Conservation (phyloP, 495 filamentous ascomycete species). For the Durotheca rogersii region DNA sequence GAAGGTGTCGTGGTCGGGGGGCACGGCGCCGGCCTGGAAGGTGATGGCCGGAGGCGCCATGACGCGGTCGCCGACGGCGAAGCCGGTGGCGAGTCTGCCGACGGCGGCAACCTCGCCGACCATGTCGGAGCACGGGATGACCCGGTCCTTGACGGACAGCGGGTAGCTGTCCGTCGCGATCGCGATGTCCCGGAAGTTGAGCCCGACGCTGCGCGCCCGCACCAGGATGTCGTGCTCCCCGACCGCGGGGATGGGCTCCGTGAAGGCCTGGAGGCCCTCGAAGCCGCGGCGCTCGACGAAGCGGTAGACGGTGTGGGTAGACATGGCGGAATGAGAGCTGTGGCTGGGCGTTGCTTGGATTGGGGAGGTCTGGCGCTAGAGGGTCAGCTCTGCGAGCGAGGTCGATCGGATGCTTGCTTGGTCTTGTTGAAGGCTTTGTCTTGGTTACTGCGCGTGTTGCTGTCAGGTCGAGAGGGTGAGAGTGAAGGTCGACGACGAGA, state of each 20-base stretch:
- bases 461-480: too few relatives aligned
- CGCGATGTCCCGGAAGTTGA: constrained; percentile 17
- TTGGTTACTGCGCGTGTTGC: too few relatives aligned
- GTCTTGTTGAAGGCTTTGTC: too few relatives aligned
- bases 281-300: background rate
- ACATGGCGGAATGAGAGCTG: background rate
- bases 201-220: constrained; percentile 7
- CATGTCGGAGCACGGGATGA: constrained; percentile 22
- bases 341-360: background rate
- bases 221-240: constrained; percentile 18
- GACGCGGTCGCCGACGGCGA: constrained; percentile 4
- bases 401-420: too few relatives aligned
- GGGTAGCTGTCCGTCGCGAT: constrained; percentile 8
- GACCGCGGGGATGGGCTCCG: constrained; percentile 16
- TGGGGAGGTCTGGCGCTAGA: background rate
- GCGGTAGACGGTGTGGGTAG: constrained; percentile 5
- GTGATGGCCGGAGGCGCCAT: constrained; percentile 1
- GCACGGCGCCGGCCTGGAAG: background rate
- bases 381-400: too few relatives aligned
- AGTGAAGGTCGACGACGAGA: too few relatives aligned
- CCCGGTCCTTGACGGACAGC: background rate
- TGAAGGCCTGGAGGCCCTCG: constrained; percentile 13
- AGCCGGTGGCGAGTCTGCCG: constrained; percentile 4
- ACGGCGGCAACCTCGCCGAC: constrained; percentile 19
- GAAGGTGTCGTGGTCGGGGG: background rate